phyloP scores from a whole-genome alignment of 306 rosid genomes.

The Prunus campanulata region DNA sequence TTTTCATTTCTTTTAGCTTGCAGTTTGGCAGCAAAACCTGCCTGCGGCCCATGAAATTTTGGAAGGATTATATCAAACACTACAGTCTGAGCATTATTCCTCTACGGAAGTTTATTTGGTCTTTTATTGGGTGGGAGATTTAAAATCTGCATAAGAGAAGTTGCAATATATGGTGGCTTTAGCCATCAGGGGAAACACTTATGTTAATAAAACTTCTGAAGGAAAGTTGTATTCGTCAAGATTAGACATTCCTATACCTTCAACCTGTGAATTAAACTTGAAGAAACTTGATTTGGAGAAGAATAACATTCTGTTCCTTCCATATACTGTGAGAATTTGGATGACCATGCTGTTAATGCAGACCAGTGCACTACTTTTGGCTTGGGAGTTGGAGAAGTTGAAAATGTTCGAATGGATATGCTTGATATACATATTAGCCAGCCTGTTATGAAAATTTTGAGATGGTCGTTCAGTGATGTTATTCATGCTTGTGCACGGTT shows the following conservation, averaged over 20 bases:
- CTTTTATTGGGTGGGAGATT: slow-evolving; percentile 36
- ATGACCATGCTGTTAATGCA: slow-evolving; percentile 23
- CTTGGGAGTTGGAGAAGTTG: slow-evolving; percentile 26
- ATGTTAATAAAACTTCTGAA: slow-evolving; percentile 23
- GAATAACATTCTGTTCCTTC: slow-evolving; percentile 28
- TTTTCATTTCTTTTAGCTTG: slow-evolving; percentile 55
- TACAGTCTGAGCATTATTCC: slow-evolving; percentile 35
- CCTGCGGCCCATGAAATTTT: slow-evolving; percentile 59
- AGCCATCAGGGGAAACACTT: slow-evolving; percentile 35
- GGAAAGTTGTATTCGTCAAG: slow-evolving; percentile 48
- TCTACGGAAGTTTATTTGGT: slow-evolving; percentile 35
- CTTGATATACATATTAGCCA: slow-evolving; percentile 21
- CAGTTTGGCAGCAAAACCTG: slow-evolving; percentile 72
- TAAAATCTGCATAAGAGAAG: slow-evolving; percentile 37
- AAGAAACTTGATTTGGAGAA: slow-evolving; percentile 34
- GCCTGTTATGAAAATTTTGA: slow-evolving; percentile 41
- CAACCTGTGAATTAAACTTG: slow-evolving; percentile 34
- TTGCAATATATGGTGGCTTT: slow-evolving; percentile 70
- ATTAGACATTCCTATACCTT: slow-evolving; percentile 76
- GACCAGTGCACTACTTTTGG: slow-evolving; percentile 24
- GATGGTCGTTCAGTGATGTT: slow-evolving; percentile 62
- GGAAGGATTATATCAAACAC: slow-evolving; percentile 60
- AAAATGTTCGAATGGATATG: slow-evolving; percentile 24
- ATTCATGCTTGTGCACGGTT: slow-evolving; percentile 49
- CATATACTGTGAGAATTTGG: slow-evolving; percentile 16